These are phyloP conservation scores for Blastobotrys capitulatus DNA, from an alignment of 1,139 yeast genomes.

Conservation along the genomic window DNA sequence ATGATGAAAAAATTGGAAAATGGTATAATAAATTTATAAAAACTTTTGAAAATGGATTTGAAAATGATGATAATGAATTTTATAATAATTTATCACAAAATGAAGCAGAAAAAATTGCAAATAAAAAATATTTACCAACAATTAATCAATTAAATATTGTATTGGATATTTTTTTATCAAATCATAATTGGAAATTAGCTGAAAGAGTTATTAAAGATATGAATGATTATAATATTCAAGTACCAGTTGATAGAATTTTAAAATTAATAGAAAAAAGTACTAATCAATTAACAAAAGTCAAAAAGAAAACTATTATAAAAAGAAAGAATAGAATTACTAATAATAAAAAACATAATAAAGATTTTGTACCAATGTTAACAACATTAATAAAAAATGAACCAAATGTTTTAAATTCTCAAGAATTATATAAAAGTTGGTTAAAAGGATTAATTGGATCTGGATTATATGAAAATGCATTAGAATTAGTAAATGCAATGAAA, in stretches of 20 bases:
- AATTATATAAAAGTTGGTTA: constrained; percentile 28
- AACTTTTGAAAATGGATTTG: constrained; percentile 7
- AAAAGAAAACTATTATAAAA: background rate
- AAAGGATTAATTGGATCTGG: constrained; percentile 25
- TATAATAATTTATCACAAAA: background rate
- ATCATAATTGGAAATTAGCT: constrained; percentile 18
- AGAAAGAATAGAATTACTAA: background rate
- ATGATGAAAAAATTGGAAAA: constrained; percentile 10
- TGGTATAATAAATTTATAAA: constrained; percentile 22
- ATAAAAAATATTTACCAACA: constrained; percentile 3
- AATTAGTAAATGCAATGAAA: constrained; percentile 25
- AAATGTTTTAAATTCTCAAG: constrained; percentile 20
- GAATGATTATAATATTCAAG: constrained; percentile 16
- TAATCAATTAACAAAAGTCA: constrained; percentile 3
- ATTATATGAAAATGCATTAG: constrained; percentile 21
- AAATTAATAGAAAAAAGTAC: constrained; percentile 17
- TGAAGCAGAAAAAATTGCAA: constrained; percentile 5
- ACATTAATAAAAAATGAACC: constrained; percentile 22
- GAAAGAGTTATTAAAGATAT: constrained; percentile 16
- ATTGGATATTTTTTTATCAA: constrained; percentile 1
- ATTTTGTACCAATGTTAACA: constrained; percentile 15
- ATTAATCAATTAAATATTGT: background rate
- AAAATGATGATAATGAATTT: background rate
- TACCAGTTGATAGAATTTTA: constrained; percentile 18
- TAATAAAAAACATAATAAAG: background rate